Conservation (phyloP, 192 early-diverging fungal genomes). For the Obelidium mucronatum region DNA sequence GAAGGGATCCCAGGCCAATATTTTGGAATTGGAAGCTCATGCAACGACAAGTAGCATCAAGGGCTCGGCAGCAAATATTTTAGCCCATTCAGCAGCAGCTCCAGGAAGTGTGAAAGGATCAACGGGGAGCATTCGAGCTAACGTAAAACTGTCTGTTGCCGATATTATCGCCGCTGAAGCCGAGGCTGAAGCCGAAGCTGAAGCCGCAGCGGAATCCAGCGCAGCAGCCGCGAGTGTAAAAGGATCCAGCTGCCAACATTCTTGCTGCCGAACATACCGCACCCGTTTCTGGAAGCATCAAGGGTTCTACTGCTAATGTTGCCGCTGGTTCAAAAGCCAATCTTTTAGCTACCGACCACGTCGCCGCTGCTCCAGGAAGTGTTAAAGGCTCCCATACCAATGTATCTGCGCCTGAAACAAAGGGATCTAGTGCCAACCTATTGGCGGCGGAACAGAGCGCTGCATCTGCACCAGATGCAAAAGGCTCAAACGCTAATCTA, state of each 20-base stretch:
- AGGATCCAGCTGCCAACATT: constrained; percentile 13
- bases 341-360: neutral
- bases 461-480: neutral
- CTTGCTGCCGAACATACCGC: neutral
- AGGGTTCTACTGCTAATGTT: constrained; percentile 17
- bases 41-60: neutral
- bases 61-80: neutral
- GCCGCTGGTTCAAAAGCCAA: neutral
- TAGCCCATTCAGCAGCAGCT: neutral
- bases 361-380: constrained; percentile 6
- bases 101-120: neutral
- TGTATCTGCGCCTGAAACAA: neutral
- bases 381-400: constrained; percentile 3
- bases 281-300: neutral
- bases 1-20: neutral
- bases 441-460: neutral
- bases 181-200: neutral
- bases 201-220: neutral
- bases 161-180: neutral
- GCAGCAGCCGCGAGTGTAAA: neutral
- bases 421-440: neutral
- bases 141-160: neutral
- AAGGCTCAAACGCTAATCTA: constrained; percentile 6
- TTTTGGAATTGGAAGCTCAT: neutral
- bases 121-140: neutral